Conservation (phyloP, 345 rosid species). For the Boechera retrofracta region DNA sequence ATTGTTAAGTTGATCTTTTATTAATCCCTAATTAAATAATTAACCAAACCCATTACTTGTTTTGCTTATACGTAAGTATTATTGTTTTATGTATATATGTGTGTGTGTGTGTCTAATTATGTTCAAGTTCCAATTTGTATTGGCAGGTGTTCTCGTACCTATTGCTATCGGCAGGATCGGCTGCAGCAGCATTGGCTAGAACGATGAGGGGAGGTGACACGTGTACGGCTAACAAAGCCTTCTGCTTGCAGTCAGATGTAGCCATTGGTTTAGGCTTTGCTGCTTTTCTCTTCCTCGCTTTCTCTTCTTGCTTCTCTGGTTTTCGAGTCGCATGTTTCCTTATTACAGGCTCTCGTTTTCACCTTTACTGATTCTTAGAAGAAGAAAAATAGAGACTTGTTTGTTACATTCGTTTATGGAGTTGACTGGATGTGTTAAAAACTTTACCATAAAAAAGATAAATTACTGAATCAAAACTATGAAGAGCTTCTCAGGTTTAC, state of each 20-base stretch:
- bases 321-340: slow-evolving; percentile 80
- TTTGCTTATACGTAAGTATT: no score
- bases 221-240: slow-evolving; percentile 56
- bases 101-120: no score
- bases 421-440: not conserved
- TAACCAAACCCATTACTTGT: no score
- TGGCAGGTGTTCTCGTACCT: slow-evolving; percentile 83
- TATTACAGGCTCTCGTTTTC: slow-evolving; percentile 87
- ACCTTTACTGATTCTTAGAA: slow-evolving; percentile 47
- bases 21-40: slow-evolving; percentile 1
- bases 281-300: slow-evolving; percentile 74
- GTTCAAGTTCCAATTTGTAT: not conserved
- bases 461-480: not conserved
- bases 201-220: slow-evolving; percentile 60
- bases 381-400: not conserved
- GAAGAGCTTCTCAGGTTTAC: not conserved
- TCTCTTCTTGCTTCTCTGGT: slow-evolving; percentile 80
- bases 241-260: slow-evolving; percentile 79
- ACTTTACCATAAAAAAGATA: not conserved
- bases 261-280: slow-evolving; percentile 80
- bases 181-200: slow-evolving; percentile 73
- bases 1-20: not conserved
- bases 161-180: slow-evolving; percentile 79
- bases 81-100: no score
- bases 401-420: not conserved